Conservation (phyloP, 176 grass and related monocot species). For the Aegilops sharonensis region DNA sequence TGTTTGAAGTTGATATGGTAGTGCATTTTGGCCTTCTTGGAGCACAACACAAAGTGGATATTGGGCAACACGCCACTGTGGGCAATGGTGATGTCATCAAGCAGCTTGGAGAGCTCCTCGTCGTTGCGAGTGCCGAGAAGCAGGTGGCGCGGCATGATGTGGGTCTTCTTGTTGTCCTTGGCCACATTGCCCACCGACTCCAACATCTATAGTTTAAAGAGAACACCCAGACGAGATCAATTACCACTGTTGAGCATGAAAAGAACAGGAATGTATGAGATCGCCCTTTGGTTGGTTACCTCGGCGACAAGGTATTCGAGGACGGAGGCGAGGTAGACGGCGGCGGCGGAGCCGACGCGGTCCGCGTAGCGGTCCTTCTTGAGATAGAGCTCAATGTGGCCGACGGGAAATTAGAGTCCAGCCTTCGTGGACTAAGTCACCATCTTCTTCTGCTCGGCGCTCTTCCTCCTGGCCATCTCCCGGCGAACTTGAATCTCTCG, state of each 20-base stretch:
- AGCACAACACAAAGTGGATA: not conserved
- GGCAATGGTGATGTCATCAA: not conserved
- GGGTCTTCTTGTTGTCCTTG: constrained; percentile 38
- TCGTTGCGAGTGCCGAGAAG: constrained; percentile 28
- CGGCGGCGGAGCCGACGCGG: constrained; percentile 30
- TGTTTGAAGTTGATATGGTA: too few relatives aligned
- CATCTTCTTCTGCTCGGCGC: not conserved
- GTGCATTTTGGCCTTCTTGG: not conserved
- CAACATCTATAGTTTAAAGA: not conserved
- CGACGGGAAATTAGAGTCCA: constrained; percentile 66
- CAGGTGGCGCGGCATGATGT: constrained; percentile 22
- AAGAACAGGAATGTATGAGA: not conserved
- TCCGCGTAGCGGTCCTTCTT: constrained; percentile 51
- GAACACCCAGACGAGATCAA: not conserved
- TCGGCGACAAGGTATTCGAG: constrained; percentile 42
- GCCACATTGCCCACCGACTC: constrained; percentile 31
- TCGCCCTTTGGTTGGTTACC: not conserved
- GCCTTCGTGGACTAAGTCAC: constrained; percentile 27
- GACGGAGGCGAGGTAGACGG: constrained; percentile 32
- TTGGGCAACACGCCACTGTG: constrained; percentile 19
- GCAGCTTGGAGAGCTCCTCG: constrained; percentile 33
- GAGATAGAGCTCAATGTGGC: constrained; percentile 53
- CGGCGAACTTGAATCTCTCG: not conserved
- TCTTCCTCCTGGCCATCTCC: not conserved
- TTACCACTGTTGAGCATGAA: not conserved